Conservation (phyloP, 176 grass and related monocot genomes). For the Saccharum officinarum region DNA sequence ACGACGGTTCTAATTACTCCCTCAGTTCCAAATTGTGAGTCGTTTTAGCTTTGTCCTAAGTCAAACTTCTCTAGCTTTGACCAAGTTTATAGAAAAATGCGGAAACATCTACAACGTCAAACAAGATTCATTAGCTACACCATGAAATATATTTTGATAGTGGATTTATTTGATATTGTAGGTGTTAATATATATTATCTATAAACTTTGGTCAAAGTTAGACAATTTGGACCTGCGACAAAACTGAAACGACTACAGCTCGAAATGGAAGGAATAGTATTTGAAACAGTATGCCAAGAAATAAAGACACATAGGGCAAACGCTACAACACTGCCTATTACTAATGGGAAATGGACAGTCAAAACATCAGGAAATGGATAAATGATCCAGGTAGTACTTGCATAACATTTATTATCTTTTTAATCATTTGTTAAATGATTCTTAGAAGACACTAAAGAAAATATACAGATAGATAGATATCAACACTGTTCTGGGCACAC, state of each 20-base stretch:
- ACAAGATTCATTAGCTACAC: background rate
- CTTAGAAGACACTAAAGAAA: background rate
- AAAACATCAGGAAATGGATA: background rate
- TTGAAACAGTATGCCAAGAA: background rate
- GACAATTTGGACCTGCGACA: background rate
- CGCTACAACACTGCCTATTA: background rate
- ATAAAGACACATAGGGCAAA: background rate
- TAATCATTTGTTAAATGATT: background rate
- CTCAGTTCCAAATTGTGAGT: background rate
- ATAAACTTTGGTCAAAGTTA: background rate
- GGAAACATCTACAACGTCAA: background rate
- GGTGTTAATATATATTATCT: background rate
- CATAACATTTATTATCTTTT: background rate
- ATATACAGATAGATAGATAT: too few species aligned
- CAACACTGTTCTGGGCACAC: too few species aligned
- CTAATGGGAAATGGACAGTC: background rate
- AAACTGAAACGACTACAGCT: background rate
- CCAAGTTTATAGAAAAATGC: background rate
- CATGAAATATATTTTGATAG: background rate
- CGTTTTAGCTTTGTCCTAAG: background rate
- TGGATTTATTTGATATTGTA: background rate
- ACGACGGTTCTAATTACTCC: background rate
- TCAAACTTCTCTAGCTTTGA: background rate
- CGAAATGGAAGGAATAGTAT: background rate
- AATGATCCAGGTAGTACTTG: background rate